Evolutionary conservation across 225 moss, liverwort and hornwort species (phyloP), one percentile per base, ranked within the genome.

Genomic region (Lunularia cruciata): DNA sequence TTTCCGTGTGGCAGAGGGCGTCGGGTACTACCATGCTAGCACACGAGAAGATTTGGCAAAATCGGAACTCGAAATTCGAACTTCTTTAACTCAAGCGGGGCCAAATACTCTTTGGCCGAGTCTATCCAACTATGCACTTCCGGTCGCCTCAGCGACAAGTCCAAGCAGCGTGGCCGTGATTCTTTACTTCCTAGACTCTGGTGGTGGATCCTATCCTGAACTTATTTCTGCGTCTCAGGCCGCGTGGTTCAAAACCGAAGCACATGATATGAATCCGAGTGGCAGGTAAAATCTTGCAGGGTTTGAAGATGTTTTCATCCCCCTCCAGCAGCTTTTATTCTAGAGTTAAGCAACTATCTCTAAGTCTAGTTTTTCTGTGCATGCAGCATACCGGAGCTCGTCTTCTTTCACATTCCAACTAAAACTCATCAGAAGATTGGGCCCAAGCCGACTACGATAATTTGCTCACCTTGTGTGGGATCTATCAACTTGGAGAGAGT

Each of bases 171-270:
- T 65, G 30, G 82, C 80, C 30, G 83, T 78, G 48, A 67, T 91
- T 38, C 72, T 94, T 77, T 91, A 91, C 57, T 87, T 94, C 55
- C 55, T 94, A 59, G 94, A 94, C 63, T 94, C 94, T 30, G 94
- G 94, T 31, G 94, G 94, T 71, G 94, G 94, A 40, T 84, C 94
- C 8, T 86, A 89, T 79, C 68, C 73, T 28, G 85, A 89, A 69
- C 49, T 71, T 12, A 65, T 94, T 64, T 89, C 94, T 63, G 77
- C 82, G n/a, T 69, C 69, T 58, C 94, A 94, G 83, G 62, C 68
- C 66, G 63, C 82, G 26, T 94, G 91, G 94, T 85, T 91, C 60
- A 54, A 76, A 38, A 20, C 68, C 57, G 57, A 60, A 33, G 77
- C 94, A 32, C 62, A 74, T 3, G 34, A 38, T 45, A 48, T 86